Base-by-base conservation (phyloP, 1,139 yeast genomes). In the Tardiomyces blankii region DNA sequence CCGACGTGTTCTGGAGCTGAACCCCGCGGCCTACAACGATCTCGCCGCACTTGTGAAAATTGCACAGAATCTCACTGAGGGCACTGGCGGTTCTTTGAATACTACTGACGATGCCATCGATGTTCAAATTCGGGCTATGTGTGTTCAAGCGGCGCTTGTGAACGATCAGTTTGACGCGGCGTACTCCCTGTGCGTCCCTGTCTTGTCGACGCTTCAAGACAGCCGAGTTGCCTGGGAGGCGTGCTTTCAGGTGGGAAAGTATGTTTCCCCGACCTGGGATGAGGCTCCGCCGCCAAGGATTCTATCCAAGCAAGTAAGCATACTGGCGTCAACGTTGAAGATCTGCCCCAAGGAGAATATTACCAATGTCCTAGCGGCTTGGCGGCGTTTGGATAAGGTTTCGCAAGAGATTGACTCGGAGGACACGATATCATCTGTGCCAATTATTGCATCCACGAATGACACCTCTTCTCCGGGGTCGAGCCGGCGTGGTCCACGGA, bases 241-340 rank as follows among this genome's bases (percentile, higher is more conserved):
- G 2, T 74, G 75, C 52, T 75, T 73, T 52, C 82, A 78, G 52
- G 76, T 77, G 1, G 82, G 82, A 1, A 75, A 75, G 54, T 77
- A 60, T 53, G 62, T 72, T 12, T 69, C 78, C 2, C 77, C 79
- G 0, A 62, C 62, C 5, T 75, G 79, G 79, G 66, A 64, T 45
- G 60, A 62, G 19, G 53, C 55, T 18, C 60, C 63, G 7, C 56
- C 63, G 0, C 64, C 44, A 56, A 59, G 13, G 49, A 63, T 43
- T 50, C 68, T 55, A 43, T 59, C 54, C 13, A 66, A 68, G 48
- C 81, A 78, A 53, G 56, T 73, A 47, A 69, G 69, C 42, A 62
- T 77, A 3, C 62, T 78, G 18, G 61, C 78, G 1, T 56, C 60
- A 41, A 67, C 76, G 0, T 57, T 77, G 14, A 61, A 67, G 19